phyloP scores from a whole-genome alignment of 495 filamentous ascomycete species.

The Aspergillus olivimuriae region DNA sequence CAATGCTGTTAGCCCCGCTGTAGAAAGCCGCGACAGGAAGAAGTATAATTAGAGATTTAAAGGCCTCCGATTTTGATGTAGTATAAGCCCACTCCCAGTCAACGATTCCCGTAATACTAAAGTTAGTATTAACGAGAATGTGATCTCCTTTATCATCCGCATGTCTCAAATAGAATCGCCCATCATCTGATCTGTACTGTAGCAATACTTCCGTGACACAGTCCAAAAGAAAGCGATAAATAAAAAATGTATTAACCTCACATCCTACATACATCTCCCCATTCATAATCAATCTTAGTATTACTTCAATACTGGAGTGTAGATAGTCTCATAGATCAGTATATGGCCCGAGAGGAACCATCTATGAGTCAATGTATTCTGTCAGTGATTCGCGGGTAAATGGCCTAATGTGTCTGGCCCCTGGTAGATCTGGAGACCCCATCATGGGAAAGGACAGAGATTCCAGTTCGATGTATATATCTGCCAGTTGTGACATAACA shows the following conservation, averaged over 20 bases:
- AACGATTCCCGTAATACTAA: constrained; percentile 39
- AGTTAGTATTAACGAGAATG: constrained; percentile 37
- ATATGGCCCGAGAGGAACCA: constrained; percentile 19
- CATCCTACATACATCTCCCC: constrained; percentile 20
- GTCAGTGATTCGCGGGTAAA: constrained; percentile 28
- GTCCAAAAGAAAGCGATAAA: constrained; percentile 34
- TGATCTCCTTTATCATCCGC: constrained; percentile 42
- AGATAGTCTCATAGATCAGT: constrained; percentile 15
- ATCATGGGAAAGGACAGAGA: constrained; percentile 21
- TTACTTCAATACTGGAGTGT: constrained; percentile 13
- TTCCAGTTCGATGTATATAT: constrained; percentile 34
- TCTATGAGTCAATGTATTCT: constrained; percentile 12
- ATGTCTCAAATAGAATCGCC: constrained; percentile 37
- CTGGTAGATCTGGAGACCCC: constrained; percentile 23
- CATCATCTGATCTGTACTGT: constrained; percentile 15
- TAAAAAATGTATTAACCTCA: constrained; percentile 28
- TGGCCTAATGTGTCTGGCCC: constrained; percentile 17
- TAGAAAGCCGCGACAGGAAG: constrained; percentile 38
- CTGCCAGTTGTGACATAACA: constrained; percentile 32
- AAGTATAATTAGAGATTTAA: constrained; percentile 36
- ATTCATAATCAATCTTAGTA: constrained; percentile 24
- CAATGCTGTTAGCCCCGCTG: constrained; percentile 25
- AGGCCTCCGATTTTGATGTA: constrained; percentile 27
- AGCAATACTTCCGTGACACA: constrained; percentile 7
- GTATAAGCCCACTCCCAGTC: constrained; percentile 42